These are phyloP conservation scores for Rhizophagus prolifer DNA, from an alignment of 192 early-diverging fungal species.

Conservation along the genomic window DNA sequence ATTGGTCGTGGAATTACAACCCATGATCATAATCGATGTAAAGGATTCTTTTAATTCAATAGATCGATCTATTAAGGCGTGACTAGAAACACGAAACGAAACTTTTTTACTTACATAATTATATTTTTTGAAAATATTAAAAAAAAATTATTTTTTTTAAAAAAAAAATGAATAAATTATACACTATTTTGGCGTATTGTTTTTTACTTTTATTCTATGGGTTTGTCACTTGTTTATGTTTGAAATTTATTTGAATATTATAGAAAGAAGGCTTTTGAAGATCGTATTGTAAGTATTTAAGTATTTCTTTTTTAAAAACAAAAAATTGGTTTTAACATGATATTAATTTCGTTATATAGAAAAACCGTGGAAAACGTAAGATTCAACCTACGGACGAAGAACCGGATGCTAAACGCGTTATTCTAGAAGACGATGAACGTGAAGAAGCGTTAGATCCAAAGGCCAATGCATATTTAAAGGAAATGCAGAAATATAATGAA, in stretches of 20 bases:
- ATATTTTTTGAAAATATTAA: not conserved
- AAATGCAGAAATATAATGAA: constrained; percentile 36
- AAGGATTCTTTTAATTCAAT: not conserved
- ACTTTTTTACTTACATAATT: not conserved
- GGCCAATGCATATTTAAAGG: constrained; percentile 33
- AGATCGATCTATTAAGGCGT: not conserved
- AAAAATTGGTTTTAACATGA: too few relatives aligned
- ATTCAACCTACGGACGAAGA: constrained; percentile 26
- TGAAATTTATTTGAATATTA: constrained; percentile 2
- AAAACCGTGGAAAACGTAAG: constrained; percentile 30
- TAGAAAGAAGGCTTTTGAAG: constrained; percentile 36
- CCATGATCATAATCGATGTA: not conserved
- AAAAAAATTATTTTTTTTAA: not conserved
- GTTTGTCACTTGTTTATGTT: not conserved
- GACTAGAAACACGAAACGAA: not conserved
- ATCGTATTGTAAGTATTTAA: constrained; percentile 33
- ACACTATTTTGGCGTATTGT: not conserved
- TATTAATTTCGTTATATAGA: not conserved
- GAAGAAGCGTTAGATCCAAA: constrained; percentile 31
- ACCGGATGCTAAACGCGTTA: constrained; percentile 16
- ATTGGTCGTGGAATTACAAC: not conserved
- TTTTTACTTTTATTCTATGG: not conserved
- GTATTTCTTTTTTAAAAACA: not conserved
- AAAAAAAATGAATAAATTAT: not conserved
- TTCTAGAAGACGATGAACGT: constrained; percentile 7